phyloP scores from a whole-genome alignment of 768 basidiomycete genomes.

The Nidularia sp. region DNA sequence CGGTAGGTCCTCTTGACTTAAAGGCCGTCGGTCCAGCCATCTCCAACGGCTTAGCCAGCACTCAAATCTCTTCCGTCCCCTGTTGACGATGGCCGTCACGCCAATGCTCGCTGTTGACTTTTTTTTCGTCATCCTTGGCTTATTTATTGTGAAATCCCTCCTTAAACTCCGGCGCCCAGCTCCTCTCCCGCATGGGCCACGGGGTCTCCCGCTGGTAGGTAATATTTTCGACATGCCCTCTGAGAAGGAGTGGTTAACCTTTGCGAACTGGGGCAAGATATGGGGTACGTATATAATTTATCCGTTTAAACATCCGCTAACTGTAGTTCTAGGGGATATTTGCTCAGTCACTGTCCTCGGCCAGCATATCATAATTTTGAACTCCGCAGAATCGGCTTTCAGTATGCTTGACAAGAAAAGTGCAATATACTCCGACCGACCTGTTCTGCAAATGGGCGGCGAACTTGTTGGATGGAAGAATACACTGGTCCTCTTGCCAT shows the following conservation, averaged over 20 bases:
- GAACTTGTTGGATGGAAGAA: constrained; percentile 58
- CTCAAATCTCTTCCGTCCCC: constrained; percentile 17
- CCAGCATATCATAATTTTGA: constrained; percentile 54
- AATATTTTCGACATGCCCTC: constrained; percentile 51
- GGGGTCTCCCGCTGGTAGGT: constrained; percentile 48
- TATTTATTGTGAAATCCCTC: constrained; percentile 29
- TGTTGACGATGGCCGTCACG: constrained; percentile 19
- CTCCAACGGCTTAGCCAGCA: constrained; percentile 12
- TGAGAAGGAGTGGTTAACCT: constrained; percentile 46
- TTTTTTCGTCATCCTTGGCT: constrained; percentile 23
- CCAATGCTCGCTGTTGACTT: constrained; percentile 24
- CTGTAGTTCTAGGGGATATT: constrained; percentile 43
- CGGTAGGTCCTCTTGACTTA: constrained; percentile 27
- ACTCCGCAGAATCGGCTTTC: constrained; percentile 42
- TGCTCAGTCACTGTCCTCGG: constrained; percentile 57
- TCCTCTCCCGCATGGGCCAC: constrained; percentile 48
- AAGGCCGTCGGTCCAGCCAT: constrained; percentile 21
- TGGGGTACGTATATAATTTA: constrained; percentile 33
- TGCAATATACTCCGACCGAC: constrained; percentile 66
- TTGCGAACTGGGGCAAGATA: constrained; percentile 46
- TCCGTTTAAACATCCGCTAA: not conserved
- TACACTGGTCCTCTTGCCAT: constrained; percentile 51
- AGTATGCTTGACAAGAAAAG: constrained; percentile 69
- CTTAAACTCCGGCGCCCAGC: constrained; percentile 14
- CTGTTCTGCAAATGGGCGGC: constrained; percentile 48